Base-by-base conservation (phyloP, 208 protist species). In the Trypanosoma boissoni region DNA sequence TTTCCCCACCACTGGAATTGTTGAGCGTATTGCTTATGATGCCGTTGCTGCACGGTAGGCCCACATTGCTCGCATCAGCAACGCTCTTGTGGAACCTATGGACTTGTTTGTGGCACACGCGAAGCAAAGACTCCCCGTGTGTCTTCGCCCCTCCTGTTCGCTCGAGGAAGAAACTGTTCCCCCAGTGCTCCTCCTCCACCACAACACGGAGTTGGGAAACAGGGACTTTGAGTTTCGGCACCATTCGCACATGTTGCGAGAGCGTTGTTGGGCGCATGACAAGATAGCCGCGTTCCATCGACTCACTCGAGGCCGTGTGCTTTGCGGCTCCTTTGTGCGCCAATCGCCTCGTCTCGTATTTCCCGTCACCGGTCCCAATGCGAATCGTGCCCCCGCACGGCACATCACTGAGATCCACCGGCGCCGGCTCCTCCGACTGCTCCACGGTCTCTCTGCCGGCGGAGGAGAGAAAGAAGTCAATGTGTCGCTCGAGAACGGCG, bases 401-500 rank as follows among this genome's bases (percentile, higher is more conserved):
- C 31, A 57, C 58, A 37, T 64, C 48, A 32, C 26, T 46, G 0
- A 49, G 58, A 12, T 64, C 39, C 4, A 27, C 27, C 14, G 28
- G 23, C 18, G 36, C 2, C 27, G 12, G 23, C 32, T 48, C 24
- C 23, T 55, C 10, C 26, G 34, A 14, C 37, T 36, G 3, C 32
- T 64, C 48, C 0, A 36, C 37, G 3, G 36, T 37, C 14, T 60
- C 64, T 27, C 42, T 37, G 28, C 32, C 64, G 1, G 49, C 31
- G 14, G 57, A 53, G 36, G 71, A 75, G 31, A 88, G 74, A 56
- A 83, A 83, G 43, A 88, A 88, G 57, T 85, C 69, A 32, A 88
- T 69, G 58, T 83, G 74, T n/a, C 50, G 46, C 49, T 57, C 58
- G 16, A 64, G 54, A 24, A 64, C 49, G 9, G 49, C 49, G 16